These are phyloP conservation scores for Parastagonospora avenae DNA, from an alignment of 2,329 filamentous ascomycete species.

Conservation along the genomic window DNA sequence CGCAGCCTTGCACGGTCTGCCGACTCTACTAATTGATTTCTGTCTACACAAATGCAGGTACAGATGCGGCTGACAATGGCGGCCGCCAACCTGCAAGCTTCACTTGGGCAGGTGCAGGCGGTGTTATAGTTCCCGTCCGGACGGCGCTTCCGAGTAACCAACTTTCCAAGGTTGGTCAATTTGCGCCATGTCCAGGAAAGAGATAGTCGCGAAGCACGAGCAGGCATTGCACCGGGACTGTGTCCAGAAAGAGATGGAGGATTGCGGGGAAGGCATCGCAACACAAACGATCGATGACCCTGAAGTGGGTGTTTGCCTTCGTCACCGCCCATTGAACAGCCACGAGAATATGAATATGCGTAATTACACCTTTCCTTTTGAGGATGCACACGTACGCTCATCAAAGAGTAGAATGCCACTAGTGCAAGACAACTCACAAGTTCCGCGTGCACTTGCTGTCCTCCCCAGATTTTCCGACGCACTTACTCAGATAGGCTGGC, in stretches of 20 bases:
- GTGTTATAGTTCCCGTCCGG: slow-evolving; percentile 18
- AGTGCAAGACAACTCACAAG: slow-evolving; percentile 5
- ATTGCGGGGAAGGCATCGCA: slow-evolving; percentile 19
- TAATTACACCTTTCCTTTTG: background rate
- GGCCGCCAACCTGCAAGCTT: background rate
- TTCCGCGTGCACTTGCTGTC: slow-evolving; percentile 10
- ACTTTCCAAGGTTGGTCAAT: slow-evolving; percentile 4
- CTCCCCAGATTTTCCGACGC: slow-evolving; percentile 29
- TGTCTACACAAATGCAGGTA: slow-evolving; percentile 12
- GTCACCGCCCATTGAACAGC: slow-evolving; percentile 4
- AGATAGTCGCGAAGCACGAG: slow-evolving; percentile 1
- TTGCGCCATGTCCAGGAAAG: slow-evolving; percentile 15
- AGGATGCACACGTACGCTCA: background rate
- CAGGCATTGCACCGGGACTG: slow-evolving; percentile 18
- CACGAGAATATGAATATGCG: background rate
- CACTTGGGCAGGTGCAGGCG: slow-evolving; percentile 2
- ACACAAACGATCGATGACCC: slow-evolving; percentile 11
- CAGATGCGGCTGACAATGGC: slow-evolving; percentile 1
- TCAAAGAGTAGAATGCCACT: background rate
- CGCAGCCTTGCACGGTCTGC: background rate
- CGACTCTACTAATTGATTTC: background rate
- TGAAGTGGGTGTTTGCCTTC: background rate
- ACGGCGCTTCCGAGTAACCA: slow-evolving; percentile 12
- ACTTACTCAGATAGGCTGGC: slow-evolving; percentile 24
- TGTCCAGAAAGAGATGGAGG: slow-evolving; percentile 26